Evolutionary conservation across 2,329 filamentous ascomycete genomes (phyloP).

Genomic region (Pseudogymnoascus sp.): DNA sequence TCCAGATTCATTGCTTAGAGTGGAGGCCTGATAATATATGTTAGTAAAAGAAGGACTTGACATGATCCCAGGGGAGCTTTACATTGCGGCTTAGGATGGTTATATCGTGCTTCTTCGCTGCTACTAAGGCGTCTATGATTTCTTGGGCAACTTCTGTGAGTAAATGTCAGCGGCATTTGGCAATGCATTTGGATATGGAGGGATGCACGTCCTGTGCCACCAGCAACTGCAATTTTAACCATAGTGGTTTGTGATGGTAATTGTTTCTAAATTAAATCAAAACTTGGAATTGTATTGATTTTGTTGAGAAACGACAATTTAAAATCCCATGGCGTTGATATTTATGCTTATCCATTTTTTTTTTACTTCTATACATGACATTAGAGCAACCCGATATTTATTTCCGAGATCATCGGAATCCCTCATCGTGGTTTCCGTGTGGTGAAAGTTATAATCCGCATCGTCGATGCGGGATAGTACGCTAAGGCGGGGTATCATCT

Average conservation of each 20-base stretch:
- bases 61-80: neutral
- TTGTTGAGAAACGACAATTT: neutral
- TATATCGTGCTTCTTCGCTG: constrained; percentile 43
- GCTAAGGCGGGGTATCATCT: neutral
- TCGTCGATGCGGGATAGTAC: neutral
- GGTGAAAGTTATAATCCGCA: neutral
- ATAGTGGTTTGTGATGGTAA: neutral
- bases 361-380: neutral
- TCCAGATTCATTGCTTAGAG: constrained; percentile 15
- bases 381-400: neutral
- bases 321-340: neutral
- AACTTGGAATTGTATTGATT: too few species aligned
- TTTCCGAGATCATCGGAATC: neutral
- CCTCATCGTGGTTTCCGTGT: neutral
- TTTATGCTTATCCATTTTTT: neutral
- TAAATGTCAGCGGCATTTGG: neutral
- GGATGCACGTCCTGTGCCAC: neutral
- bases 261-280: too few species aligned
- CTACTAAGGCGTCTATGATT: constrained; percentile 41
- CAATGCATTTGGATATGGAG: neutral
- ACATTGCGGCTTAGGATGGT: constrained; percentile 41
- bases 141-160: constrained; percentile 42
- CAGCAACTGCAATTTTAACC: neutral
- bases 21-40: constrained; percentile 20
- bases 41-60: constrained; percentile 9